Evolutionary conservation across 2,329 filamentous ascomycete species (phyloP).

Genomic region (Colletotrichum navitas): DNA sequence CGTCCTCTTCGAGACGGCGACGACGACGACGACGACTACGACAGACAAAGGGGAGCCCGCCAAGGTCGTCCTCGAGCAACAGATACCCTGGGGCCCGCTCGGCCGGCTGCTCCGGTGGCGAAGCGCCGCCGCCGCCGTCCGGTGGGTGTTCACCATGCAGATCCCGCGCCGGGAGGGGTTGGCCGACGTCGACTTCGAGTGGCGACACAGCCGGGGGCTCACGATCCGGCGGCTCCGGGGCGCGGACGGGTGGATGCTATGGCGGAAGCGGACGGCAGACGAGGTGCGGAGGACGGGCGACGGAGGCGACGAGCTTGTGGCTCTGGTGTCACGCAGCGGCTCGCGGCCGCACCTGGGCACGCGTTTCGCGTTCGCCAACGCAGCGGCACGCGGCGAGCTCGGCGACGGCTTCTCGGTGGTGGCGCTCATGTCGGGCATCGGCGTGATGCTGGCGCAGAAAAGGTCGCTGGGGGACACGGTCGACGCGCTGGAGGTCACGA

Average conservation of each 20-base stretch:
- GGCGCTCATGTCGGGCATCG: slow-evolving; percentile 20
- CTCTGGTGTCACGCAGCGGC: background rate
- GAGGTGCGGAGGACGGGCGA: background rate
- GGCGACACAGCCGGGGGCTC: slow-evolving; percentile 11
- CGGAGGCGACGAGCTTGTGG: slow-evolving; percentile 6
- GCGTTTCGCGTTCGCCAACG: slow-evolving; percentile 1
- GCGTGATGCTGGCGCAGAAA: slow-evolving; percentile 3
- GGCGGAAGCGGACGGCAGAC: slow-evolving; percentile 8
- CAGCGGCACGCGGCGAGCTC: background rate
- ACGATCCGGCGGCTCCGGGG: background rate
- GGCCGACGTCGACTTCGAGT: slow-evolving; percentile 15
- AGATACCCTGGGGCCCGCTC: background rate
- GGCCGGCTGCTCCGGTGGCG: background rate
- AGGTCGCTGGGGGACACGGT: background rate
- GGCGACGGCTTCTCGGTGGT: slow-evolving; percentile 10
- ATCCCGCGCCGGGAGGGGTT: background rate
- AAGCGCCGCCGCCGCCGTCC: background rate
- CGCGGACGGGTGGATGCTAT: slow-evolving; percentile 11
- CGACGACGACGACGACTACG: background rate
- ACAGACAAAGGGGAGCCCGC: no score
- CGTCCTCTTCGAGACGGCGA: background rate
- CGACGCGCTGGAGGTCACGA: background rate
- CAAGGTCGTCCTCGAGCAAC: background rate
- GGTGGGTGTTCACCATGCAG: slow-evolving; percentile 15
- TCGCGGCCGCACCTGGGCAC: slow-evolving; percentile 7